A percentile compares a stretch with the other conserved stretches of the same genome.
phyloP scores from a whole-genome alignment of 768 basidiomycete genomes.

The Sutorius australiensis region DNA sequence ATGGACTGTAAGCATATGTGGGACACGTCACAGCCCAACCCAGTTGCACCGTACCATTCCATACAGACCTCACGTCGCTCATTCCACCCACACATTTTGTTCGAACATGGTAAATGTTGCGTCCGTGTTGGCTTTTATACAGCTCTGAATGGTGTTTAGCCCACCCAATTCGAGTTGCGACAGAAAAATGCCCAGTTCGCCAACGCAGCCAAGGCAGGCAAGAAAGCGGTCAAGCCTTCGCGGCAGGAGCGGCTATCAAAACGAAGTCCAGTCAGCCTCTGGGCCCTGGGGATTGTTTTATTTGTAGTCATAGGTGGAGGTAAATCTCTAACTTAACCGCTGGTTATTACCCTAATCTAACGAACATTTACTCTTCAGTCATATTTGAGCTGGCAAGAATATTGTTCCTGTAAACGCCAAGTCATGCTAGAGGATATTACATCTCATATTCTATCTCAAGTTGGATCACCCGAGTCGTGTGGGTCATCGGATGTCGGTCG shows the following conservation, averaged over 20 bases:
- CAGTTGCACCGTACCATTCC: not conserved
- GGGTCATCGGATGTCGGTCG: constrained; percentile 6
- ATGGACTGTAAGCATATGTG: not conserved
- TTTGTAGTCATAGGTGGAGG: constrained; percentile 83
- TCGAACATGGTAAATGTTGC: constrained; percentile 30
- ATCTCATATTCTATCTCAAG: not conserved
- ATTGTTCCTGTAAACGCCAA: constrained; percentile 54
- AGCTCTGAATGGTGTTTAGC: constrained; percentile 37
- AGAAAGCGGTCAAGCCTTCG: constrained; percentile 70
- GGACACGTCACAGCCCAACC: constrained; percentile 17
- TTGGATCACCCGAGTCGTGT: not conserved
- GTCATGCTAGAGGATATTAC: not conserved
- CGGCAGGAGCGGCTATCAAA: constrained; percentile 68
- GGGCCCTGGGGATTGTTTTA: constrained; percentile 68
- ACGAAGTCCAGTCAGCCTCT: constrained; percentile 69
- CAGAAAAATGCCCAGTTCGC: constrained; percentile 80
- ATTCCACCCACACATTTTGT: constrained; percentile 10
- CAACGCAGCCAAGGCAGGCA: constrained; percentile 65
- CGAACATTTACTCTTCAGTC: constrained; percentile 40
- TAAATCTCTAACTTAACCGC: constrained; percentile 36
- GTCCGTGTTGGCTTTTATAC: not conserved
- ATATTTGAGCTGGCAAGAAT: constrained; percentile 68
- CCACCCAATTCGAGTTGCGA: constrained; percentile 79
- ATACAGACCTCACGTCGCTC: constrained; percentile 26
- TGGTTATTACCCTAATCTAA: constrained; percentile 5